Percentiles rank a stretch among this genome's conserved stretches.
phyloP scores from a whole-genome alignment of 345 rosid species.

The Pugionium cornutum region DNA sequence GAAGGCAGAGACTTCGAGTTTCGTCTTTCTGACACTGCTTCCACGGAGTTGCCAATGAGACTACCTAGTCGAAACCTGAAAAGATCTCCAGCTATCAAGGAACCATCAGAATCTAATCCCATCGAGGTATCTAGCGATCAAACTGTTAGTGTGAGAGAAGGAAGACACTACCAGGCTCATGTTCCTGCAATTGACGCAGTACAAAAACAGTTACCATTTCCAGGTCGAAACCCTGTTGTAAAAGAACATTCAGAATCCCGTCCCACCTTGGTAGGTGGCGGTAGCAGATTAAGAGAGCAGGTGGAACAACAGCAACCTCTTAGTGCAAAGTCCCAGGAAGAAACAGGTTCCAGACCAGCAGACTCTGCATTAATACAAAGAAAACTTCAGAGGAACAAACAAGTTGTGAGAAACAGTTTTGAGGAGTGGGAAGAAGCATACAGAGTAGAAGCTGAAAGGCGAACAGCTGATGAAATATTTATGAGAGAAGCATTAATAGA shows the following conservation, averaged over 20 bases:
- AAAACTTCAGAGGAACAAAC: conserved; percentile 70
- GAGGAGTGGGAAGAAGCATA: conserved; percentile 99
- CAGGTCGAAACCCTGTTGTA: conserved; percentile 39
- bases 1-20: conserved; percentile 27
- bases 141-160: conserved; percentile 35
- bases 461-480: conserved; percentile 73
- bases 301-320: conserved; percentile 44
- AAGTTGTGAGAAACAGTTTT: conserved; percentile 72
- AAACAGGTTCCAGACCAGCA: conserved; percentile 39
- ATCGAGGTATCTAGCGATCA: conserved; percentile 37
- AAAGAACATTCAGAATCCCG: conserved; percentile 47
- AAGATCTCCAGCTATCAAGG: conserved; percentile 43
- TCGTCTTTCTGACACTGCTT: conserved; percentile 42
- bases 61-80: conserved; percentile 44
- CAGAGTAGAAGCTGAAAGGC: conserved; percentile 64
- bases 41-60: conserved; percentile 40
- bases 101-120: conserved; percentile 31
- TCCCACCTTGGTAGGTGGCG: conserved; percentile 40
- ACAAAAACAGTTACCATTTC: conserved; percentile 40
- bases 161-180: conserved; percentile 26
- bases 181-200: conserved; percentile 44
- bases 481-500: conserved; percentile 93
- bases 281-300: conserved; percentile 46
- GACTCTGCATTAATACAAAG: conserved; percentile 56
- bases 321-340: conserved; percentile 45